phyloP scores from a whole-genome alignment of 1,284 basidiomycete species.

The Pholiota adiposa region DNA sequence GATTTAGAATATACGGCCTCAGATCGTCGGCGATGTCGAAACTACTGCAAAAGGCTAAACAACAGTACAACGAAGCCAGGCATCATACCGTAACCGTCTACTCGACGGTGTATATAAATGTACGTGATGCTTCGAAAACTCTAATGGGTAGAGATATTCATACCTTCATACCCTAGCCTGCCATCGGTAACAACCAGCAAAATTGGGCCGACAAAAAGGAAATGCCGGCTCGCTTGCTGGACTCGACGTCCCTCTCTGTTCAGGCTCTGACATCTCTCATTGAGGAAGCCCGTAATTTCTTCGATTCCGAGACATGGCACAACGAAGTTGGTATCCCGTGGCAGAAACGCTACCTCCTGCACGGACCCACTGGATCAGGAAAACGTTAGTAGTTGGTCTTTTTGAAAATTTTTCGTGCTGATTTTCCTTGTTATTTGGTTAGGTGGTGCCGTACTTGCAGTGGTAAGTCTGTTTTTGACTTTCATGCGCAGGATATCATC shows the following conservation, averaged over 20 bases:
- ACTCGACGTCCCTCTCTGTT: constrained; percentile 49
- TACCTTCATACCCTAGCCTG: no score
- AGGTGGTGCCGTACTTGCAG: constrained; percentile 2
- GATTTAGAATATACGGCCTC: neutral
- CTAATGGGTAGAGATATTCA: no score
- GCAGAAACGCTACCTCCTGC: constrained; percentile 52
- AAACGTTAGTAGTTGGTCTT: constrained; percentile 39
- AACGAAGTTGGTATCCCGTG: constrained; percentile 53
- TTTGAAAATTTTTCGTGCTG: constrained; percentile 29
- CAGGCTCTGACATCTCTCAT: constrained; percentile 48
- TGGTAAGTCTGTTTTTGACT: neutral
- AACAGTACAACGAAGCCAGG: neutral
- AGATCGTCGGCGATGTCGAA: neutral
- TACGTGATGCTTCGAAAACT: neutral
- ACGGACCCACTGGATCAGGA: constrained; percentile 54
- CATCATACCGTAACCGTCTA: neutral
- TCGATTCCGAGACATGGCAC: constrained; percentile 53
- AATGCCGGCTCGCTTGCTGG: constrained; percentile 45
- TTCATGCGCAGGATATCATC: neutral
- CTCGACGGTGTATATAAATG: neutral
- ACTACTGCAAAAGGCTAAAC: neutral
- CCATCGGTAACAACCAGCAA: neutral
- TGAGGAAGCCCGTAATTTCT: constrained; percentile 50
- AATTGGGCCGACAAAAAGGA: constrained; percentile 46
- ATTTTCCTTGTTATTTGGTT: neutral